phyloP scores from a whole-genome alignment of 805 yeast genomes.

The Starmerella floris region DNA sequence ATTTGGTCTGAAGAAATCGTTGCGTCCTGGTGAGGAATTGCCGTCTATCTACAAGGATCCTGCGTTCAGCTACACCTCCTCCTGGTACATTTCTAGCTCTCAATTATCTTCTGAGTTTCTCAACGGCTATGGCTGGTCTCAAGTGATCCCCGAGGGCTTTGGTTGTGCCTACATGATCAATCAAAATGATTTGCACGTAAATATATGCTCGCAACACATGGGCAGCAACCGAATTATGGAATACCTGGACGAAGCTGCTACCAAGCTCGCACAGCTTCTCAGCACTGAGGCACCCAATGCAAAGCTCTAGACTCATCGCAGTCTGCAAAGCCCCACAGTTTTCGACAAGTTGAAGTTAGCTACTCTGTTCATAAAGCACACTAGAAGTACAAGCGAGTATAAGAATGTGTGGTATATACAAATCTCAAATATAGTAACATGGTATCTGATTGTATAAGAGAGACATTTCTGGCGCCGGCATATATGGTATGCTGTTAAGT shows the following conservation, averaged over 20 bases:
- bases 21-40: constrained; percentile 40
- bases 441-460: too few species aligned
- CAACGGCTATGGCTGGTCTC: constrained; percentile 92
- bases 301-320: constrained; percentile 26
- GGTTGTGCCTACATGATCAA: constrained; percentile 91
- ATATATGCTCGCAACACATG: constrained; percentile 61
- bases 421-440: too few species aligned
- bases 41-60: constrained; percentile 69
- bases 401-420: too few species aligned
- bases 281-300: constrained; percentile 26
- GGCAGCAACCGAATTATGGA: constrained; percentile 38
- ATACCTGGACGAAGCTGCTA: constrained; percentile 64
- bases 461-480: too few species aligned
- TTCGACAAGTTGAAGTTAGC: too few species aligned
- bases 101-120: constrained; percentile 75
- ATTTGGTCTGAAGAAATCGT: constrained; percentile 69
- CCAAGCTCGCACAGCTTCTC: constrained; percentile 62
- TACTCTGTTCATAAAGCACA: too few species aligned
- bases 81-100: constrained; percentile 82
- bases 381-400: too few species aligned
- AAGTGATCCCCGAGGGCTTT: constrained; percentile 84
- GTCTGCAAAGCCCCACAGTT: too few species aligned
- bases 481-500: too few species aligned
- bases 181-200: constrained; percentile 71
- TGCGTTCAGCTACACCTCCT: constrained; percentile 55